These are phyloP conservation scores for Nakataea oryzae DNA, from an alignment of 2,329 filamentous ascomycete species.

Conservation along the genomic window DNA sequence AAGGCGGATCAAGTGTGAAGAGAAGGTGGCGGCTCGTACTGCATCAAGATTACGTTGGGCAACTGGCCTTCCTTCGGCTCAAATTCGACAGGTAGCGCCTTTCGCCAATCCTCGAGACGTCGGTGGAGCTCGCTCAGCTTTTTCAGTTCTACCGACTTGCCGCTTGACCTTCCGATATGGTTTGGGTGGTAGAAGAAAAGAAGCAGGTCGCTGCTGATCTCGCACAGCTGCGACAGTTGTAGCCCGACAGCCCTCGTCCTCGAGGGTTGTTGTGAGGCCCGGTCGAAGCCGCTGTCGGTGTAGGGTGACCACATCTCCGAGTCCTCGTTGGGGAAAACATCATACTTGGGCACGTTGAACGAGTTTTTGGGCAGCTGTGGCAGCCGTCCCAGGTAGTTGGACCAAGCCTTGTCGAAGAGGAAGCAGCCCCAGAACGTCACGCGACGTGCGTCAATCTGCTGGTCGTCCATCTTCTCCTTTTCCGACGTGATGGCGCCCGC, in stretches of 20 bases:
- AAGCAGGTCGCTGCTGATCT: constrained; percentile 87
- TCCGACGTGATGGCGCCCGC: constrained; percentile 49
- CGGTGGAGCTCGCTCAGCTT: constrained; percentile 88
- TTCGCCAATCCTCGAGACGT: constrained; percentile 80
- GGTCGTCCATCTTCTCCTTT: constrained; percentile 53
- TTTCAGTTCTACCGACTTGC: constrained; percentile 79
- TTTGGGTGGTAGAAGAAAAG: constrained; percentile 84
- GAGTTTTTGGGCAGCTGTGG: constrained; percentile 75
- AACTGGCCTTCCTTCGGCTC: constrained; percentile 83
- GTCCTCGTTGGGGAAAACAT: constrained; percentile 85
- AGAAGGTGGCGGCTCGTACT: no score
- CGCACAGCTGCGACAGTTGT: constrained; percentile 74
- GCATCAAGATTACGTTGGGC: constrained; percentile 67
- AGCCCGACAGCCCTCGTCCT: constrained; percentile 73
- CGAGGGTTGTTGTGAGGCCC: constrained; percentile 66
- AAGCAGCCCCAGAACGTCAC: constrained; percentile 98
- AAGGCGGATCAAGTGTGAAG: not conserved
- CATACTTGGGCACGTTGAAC: constrained; percentile 77
- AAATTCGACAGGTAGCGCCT: constrained; percentile 72
- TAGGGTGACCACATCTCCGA: constrained; percentile 79
- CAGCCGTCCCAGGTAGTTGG: constrained; percentile 86
- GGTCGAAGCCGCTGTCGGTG: constrained; percentile 69
- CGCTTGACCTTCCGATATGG: constrained; percentile 49
- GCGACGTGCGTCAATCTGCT: constrained; percentile 78
- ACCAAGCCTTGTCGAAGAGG: constrained; percentile 98